Conservation (phyloP, 2,329 filamentous ascomycete species). For the Fusarium verrucosum region DNA sequence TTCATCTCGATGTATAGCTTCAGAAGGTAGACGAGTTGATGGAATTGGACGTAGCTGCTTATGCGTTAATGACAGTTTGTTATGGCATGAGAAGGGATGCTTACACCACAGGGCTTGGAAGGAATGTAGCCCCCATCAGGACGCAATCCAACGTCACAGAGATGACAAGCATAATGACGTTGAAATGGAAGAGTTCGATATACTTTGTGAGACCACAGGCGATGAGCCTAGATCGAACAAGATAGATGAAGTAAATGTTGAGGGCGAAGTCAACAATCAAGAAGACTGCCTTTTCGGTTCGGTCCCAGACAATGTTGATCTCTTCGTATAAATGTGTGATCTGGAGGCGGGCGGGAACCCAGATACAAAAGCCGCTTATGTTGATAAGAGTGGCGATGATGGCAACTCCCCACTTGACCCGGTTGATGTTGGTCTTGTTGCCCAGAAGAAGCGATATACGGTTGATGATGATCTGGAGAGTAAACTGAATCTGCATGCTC, state of each 20-base stretch:
- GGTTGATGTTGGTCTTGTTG: conserved; percentile 22
- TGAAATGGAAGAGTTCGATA: conserved; percentile 21
- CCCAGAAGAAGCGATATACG: conserved; percentile 23
- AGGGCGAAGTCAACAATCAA: conserved; percentile 21
- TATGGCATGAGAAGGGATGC: background rate
- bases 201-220: conserved; percentile 27
- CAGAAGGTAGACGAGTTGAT: conserved; percentile 30
- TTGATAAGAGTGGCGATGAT: conserved; percentile 21
- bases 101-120: conserved; percentile 29
- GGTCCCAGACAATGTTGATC: conserved; percentile 32
- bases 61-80: background rate
- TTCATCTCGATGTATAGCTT: conserved; percentile 36
- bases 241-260: conserved; percentile 33
- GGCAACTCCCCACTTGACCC: conserved; percentile 24
- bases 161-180: conserved; percentile 21
- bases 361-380: conserved; percentile 31
- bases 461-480: conserved; percentile 33
- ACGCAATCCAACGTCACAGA: conserved; percentile 25
- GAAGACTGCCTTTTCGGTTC: conserved; percentile 31
- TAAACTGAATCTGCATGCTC: conserved; percentile 36
- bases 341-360: conserved; percentile 25
- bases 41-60: conserved; percentile 28
- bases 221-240: conserved; percentile 23
- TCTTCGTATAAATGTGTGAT: conserved; percentile 22
- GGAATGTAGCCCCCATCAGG: conserved; percentile 31